Evolutionary conservation across 2,329 filamentous ascomycete species (phyloP), one percentile per base, ranked within the genome.

Genomic region (Ceratocystis papillata): DNA sequence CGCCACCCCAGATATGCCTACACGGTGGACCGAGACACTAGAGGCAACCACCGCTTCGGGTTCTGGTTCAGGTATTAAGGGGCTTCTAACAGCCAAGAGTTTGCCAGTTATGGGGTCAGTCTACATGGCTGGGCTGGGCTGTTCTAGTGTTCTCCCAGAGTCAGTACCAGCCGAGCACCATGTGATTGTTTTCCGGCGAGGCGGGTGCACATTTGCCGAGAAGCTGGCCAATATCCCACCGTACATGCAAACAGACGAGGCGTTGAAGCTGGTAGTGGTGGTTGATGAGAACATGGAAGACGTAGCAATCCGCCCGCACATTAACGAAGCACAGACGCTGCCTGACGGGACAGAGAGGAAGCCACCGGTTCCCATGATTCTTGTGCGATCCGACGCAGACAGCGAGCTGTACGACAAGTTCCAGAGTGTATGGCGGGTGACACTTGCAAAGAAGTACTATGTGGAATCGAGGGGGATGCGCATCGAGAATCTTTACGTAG

Each of bases 221-320:
- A 99, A 99, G 74, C 77, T 97, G 0, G 80, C 82, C 63, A 92
- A 90, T 70, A 91, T 97, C n/a, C 91, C 93, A 0, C 83, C 84
- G 8, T 93, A 87, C 73, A 80, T 85, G 1, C 46, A 46, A 12
- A 86, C 88, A 0, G 78, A 79, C 0, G 73, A 75, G 2, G 80
- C 85, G 0, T 78, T 97, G 20, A 89, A 96, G 74, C 81, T 97
- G 2, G 90, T 97, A 33, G 78, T 97, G 55, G 77, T 96, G 0
- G 83, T 96, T 3, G 76, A 77, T 68, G 75, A 77, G 61, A 72
- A 73, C 12, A 72, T 71, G 7, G 69, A 74, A 8, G 74, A 72
- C 41, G 71, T 73, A 20, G 69, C 76, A 65, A 75, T 80, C 69
- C 75, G 81, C 45, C 94, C 94, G 1, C 76, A 94, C 61, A 79